Conservation (phyloP, 2,329 filamentous ascomycete species). For the Penicillium sp. region DNA sequence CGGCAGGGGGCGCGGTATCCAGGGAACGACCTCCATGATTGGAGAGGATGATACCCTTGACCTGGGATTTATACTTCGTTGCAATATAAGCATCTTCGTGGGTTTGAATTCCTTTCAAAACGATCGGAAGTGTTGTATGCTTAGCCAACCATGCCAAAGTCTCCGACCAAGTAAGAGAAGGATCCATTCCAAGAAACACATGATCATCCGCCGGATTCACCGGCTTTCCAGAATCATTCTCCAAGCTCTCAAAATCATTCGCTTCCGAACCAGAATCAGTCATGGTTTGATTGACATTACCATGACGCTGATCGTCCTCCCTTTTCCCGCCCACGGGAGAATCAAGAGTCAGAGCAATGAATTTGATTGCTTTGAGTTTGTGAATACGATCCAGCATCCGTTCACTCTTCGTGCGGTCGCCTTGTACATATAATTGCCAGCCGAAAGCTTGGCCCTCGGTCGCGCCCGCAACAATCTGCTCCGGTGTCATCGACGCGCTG, state of each 20-base stretch:
- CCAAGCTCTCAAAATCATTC: slow-evolving; percentile 51
- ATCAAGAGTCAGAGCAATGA: slow-evolving; percentile 83
- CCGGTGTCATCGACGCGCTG: slow-evolving; percentile 85
- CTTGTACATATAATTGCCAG: slow-evolving; percentile 95
- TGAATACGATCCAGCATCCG: slow-evolving; percentile 75
- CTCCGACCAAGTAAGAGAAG: slow-evolving; percentile 75
- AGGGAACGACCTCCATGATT: slow-evolving; percentile 87
- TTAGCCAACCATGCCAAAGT: slow-evolving; percentile 77
- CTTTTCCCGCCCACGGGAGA: slow-evolving; percentile 87
- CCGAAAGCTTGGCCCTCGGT: slow-evolving; percentile 74
- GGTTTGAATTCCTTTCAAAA: slow-evolving; percentile 91
- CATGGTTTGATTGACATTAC: slow-evolving; percentile 16
- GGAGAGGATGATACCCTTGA: slow-evolving; percentile 79
- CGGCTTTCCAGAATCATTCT: slow-evolving; percentile 56
- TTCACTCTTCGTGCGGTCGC: slow-evolving; percentile 74
- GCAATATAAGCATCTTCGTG: slow-evolving; percentile 89
- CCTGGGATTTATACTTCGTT: slow-evolving; percentile 59
- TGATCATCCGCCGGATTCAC: slow-evolving; percentile 56
- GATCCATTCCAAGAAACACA: slow-evolving; percentile 68
- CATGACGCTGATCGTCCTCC: slow-evolving; percentile 72
- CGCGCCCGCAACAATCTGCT: slow-evolving; percentile 73
- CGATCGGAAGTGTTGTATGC: slow-evolving; percentile 79
- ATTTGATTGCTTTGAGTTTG: slow-evolving; percentile 68
- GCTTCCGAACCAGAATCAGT: slow-evolving; percentile 55
- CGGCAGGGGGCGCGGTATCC: slow-evolving; percentile 75